phyloP scores from a whole-genome alignment of 2,329 filamentous ascomycete genomes.

The Aureobasidium mangrovei region DNA sequence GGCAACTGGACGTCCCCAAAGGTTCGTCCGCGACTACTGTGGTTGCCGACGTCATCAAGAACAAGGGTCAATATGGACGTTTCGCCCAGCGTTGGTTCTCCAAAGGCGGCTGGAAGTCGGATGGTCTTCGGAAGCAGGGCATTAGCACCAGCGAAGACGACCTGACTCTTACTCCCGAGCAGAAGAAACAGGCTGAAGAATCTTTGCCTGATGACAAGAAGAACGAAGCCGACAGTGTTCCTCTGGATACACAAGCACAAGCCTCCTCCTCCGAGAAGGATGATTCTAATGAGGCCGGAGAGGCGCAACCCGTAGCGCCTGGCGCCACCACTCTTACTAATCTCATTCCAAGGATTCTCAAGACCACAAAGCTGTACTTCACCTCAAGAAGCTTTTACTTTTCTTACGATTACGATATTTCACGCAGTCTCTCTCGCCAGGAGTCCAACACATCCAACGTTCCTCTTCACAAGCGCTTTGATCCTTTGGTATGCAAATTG shows the following conservation, averaged over 20 bases:
- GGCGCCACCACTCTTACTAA: constrained; percentile 21
- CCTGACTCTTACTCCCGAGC: constrained; percentile 23
- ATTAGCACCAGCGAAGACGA: constrained; percentile 47
- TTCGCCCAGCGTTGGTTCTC: constrained; percentile 93
- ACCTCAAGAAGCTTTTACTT: constrained; percentile 82
- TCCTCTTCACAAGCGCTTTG: constrained; percentile 63
- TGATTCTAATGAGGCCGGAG: not conserved
- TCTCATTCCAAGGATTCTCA: constrained; percentile 73
- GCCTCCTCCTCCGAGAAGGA: not conserved
- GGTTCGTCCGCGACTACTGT: constrained; percentile 51
- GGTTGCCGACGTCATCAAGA: constrained; percentile 79
- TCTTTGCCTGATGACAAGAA: constrained; percentile 20
- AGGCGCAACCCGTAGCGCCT: not conserved
- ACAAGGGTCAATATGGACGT: constrained; percentile 73
- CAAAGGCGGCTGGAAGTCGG: constrained; percentile 62
- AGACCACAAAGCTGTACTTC: constrained; percentile 77
- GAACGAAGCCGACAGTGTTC: constrained; percentile 32
- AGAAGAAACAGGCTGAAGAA: constrained; percentile 27
- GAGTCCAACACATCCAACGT: constrained; percentile 36
- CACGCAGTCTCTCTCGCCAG: constrained; percentile 48
- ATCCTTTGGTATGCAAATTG: constrained; percentile 47
- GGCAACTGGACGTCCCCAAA: constrained; percentile 21
- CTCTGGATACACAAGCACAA: constrained; percentile 18
- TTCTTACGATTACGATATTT: constrained; percentile 90
- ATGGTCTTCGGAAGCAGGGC: constrained; percentile 60